Percentiles rank a stretch among this genome's conserved stretches.
Conservation (phyloP, 257 asterid species). For the Lithospermum erythrorhizon region DNA sequence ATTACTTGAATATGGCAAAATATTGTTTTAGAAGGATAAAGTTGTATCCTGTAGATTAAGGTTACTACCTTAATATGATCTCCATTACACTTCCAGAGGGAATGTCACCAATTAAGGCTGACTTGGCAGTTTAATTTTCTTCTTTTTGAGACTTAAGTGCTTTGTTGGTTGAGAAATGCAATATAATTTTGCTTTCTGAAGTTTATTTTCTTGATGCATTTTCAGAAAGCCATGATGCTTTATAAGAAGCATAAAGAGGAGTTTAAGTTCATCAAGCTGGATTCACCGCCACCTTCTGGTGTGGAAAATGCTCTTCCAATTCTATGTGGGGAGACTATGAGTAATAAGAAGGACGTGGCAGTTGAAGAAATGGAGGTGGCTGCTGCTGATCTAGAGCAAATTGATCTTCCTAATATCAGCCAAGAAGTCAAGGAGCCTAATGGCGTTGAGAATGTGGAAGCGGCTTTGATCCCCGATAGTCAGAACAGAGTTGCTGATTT, state of each 20-base stretch:
- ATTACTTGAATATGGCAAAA: background rate
- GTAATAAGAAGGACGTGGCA: constrained; percentile 12
- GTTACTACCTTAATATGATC: no score
- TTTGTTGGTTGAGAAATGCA: background rate
- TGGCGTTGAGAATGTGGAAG: constrained; percentile 20
- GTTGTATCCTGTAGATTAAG: no score
- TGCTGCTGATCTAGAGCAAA: constrained; percentile 20
- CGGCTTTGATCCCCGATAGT: constrained; percentile 8
- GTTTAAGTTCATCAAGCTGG: constrained; percentile 16
- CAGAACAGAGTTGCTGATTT: constrained; percentile 14
- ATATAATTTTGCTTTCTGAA: constrained; percentile 5
- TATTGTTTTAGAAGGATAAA: background rate
- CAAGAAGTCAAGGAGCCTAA: constrained; percentile 18
- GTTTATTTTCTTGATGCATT: constrained; percentile 6
- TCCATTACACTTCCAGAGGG: no score
- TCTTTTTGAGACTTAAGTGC: background rate
- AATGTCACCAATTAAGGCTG: no score
- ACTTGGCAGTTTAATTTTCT: background rate
- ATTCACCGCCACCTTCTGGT: constrained; percentile 14
- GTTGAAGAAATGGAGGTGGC: constrained; percentile 23
- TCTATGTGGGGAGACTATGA: constrained; percentile 19
- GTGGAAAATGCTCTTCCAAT: constrained; percentile 12
- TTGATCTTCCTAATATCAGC: constrained; percentile 15
- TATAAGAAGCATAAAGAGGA: constrained; percentile 51
- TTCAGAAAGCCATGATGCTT: constrained; percentile 74